phyloP scores from a whole-genome alignment of 768 basidiomycete genomes.

The Leccinum ochraceum region DNA sequence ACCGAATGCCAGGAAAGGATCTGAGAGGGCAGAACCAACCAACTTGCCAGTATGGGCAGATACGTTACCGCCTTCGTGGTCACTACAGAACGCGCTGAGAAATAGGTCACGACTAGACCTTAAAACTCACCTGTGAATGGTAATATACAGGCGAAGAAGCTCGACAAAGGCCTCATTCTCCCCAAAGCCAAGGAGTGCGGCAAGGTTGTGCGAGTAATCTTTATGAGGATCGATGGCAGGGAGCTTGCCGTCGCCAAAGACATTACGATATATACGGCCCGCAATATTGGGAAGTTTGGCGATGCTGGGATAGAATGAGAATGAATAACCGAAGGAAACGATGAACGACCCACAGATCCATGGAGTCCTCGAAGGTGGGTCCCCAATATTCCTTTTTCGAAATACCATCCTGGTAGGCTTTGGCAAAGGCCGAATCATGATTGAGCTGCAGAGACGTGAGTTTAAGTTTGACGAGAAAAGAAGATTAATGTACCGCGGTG shows the following conservation, averaged over 20 bases:
- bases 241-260: conserved; percentile 86
- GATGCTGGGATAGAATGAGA: conserved; percentile 53
- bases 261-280: conserved; percentile 86
- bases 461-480: neutral
- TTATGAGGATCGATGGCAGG: conserved; percentile 80
- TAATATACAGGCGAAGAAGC: conserved; percentile 93
- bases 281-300: conserved; percentile 98
- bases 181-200: conserved; percentile 89
- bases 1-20: conserved; percentile 93
- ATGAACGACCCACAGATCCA: conserved; percentile 65
- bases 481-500: conserved; percentile 65
- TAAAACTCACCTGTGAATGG: conserved; percentile 77
- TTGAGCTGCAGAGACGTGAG: conserved; percentile 54
- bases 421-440: conserved; percentile 96
- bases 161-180: conserved; percentile 89
- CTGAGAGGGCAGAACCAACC: conserved; percentile 93
- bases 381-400: conserved; percentile 98
- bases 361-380: conserved; percentile 85
- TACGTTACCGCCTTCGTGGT: conserved; percentile 98
- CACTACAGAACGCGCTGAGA: conserved; percentile 42
- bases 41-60: conserved; percentile 94
- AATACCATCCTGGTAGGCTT: conserved; percentile 89
- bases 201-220: conserved; percentile 89
- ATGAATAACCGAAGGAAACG: neutral
- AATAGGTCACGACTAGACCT: neutral